phyloP scores from a whole-genome alignment of 1,284 basidiomycete genomes.

The Polyporus tsugae region DNA sequence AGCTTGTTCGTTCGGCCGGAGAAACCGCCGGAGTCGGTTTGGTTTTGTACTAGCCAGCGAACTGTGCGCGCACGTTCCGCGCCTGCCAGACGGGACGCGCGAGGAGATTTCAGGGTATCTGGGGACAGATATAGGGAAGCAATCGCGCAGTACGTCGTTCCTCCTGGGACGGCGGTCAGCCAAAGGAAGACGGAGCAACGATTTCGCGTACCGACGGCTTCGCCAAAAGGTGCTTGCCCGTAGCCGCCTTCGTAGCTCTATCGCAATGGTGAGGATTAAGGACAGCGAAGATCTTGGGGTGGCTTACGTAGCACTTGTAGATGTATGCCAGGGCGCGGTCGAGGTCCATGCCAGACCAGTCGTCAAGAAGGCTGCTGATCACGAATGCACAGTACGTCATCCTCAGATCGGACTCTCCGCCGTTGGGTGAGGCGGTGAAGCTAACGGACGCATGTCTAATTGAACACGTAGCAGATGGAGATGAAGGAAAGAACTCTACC shows the following conservation, averaged over 20 bases:
- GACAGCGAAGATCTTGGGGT: slow-evolving; percentile 3
- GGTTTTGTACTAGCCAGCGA: slow-evolving; percentile 83
- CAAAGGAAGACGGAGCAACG: no score
- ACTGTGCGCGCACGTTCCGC: slow-evolving; percentile 62
- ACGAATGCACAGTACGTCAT: slow-evolving; percentile 92
- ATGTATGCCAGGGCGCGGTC: slow-evolving; percentile 70
- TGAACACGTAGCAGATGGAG: not conserved
- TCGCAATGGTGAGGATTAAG: not conserved
- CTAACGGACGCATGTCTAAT: slow-evolving; percentile 47
- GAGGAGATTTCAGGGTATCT: slow-evolving; percentile 34
- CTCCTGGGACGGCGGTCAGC: slow-evolving; percentile 58
- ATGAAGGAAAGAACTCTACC: slow-evolving; percentile 53
- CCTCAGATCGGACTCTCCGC: slow-evolving; percentile 77
- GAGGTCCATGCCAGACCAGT: slow-evolving; percentile 80
- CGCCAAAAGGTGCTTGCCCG: slow-evolving; percentile 81
- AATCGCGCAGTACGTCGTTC: slow-evolving; percentile 92
- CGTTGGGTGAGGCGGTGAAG: slow-evolving; percentile 77
- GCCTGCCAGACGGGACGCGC: slow-evolving; percentile 44
- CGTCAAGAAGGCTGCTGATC: slow-evolving; percentile 78
- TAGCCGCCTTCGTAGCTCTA: slow-evolving; percentile 96
- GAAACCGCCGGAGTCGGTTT: slow-evolving; percentile 78
- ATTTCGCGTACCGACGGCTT: slow-evolving; percentile 76
- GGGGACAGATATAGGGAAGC: slow-evolving; percentile 74
- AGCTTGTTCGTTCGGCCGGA: slow-evolving; percentile 87
- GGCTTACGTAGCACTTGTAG: slow-evolving; percentile 70